A percentile compares a stretch with the other conserved stretches of the same genome.
These are phyloP conservation scores for Sordaria brevicollis DNA, from an alignment of 495 filamentous ascomycete species.

Conservation along the genomic window DNA sequence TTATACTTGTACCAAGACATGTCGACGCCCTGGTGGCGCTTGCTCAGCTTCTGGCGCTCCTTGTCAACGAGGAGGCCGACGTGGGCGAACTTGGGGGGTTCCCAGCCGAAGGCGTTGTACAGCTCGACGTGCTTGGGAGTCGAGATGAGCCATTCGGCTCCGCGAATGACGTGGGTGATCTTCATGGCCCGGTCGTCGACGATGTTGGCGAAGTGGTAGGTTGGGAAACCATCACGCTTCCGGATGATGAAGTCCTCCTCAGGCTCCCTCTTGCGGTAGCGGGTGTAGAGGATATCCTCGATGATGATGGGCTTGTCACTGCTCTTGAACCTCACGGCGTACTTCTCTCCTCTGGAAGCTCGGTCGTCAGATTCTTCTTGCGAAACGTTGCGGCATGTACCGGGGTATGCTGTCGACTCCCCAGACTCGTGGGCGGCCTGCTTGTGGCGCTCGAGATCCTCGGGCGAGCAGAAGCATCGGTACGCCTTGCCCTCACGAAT, in stretches of 20 bases:
- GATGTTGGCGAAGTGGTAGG: conserved; percentile 95
- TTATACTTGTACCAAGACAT: conserved; percentile 56
- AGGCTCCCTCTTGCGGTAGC: conserved; percentile 34
- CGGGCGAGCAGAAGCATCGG: conserved; percentile 80
- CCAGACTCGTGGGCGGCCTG: conserved; percentile 47
- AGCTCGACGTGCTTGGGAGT: conserved; percentile 82
- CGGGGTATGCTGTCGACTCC: conserved; percentile 61
- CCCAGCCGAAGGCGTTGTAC: conserved; percentile 84
- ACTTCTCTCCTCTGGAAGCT: conserved; percentile 54
- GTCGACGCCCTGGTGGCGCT: conserved; percentile 64
- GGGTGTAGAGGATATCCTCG: conserved; percentile 68
- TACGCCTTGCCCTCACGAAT: conserved; percentile 67
- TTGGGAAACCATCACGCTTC: conserved; percentile 84
- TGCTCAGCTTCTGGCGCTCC: conserved; percentile 76
- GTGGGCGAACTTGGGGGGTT: conserved; percentile 74
- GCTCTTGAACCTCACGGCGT: conserved; percentile 67
- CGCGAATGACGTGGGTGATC: conserved; percentile 91
- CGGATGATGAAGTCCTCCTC: conserved; percentile 59
- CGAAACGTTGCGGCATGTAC: conserved; percentile 60
- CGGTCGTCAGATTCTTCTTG: conserved; percentile 56
- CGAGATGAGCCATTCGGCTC: conserved; percentile 86
- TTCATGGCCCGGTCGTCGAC: conserved; percentile 91
- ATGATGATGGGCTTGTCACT: conserved; percentile 48
- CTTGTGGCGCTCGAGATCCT: conserved; percentile 56
- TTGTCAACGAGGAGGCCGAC: conserved; percentile 75